A percentile compares a stretch with the other conserved stretches of the same genome.
phyloP scores from a whole-genome alignment of 805 yeast species.

The Kluyveromyces dobzhanskii region DNA sequence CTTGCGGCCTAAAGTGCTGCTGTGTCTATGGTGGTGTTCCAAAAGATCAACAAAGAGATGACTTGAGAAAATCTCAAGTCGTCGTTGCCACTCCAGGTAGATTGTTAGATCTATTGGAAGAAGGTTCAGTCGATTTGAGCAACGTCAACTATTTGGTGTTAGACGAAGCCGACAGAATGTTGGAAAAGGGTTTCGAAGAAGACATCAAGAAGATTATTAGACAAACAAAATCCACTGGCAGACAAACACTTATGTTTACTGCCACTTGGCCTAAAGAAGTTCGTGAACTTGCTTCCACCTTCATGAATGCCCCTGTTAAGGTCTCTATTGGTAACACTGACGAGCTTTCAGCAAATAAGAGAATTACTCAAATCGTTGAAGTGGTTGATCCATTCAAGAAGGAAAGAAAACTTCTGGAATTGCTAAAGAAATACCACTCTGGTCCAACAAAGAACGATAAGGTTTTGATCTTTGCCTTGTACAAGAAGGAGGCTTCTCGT shows the following conservation, averaged over 20 bases:
- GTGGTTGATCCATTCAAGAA: conserved; percentile 78
- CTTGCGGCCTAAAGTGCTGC: conserved; percentile 57
- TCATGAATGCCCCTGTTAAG: conserved; percentile 80
- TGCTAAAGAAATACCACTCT: conserved; percentile 67
- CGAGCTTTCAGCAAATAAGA: conserved; percentile 87
- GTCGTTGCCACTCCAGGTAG: conserved; percentile 99
- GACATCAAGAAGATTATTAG: conserved; percentile 82
- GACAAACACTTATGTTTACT: conserved; percentile 97
- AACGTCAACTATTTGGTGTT: conserved; percentile 71
- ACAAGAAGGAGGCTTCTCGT: conserved; percentile 93
- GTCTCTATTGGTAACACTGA: conserved; percentile 91
- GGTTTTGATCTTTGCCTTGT: conserved; percentile 84
- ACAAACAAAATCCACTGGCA: conserved; percentile 37
- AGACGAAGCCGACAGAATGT: conserved; percentile 98
- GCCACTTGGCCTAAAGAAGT: conserved; percentile 99
- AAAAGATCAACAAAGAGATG: conserved; percentile 79
- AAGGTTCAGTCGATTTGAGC: conserved; percentile 67
- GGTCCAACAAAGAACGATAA: conserved; percentile 65
- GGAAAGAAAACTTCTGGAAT: conserved; percentile 63
- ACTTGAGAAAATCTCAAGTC: conserved; percentile 58
- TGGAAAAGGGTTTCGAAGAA: conserved; percentile 96
- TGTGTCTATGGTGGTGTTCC: conserved; percentile 98
- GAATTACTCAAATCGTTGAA: conserved; percentile 90
- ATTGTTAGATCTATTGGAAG: conserved; percentile 80
- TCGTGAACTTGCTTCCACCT: conserved; percentile 78